Base-by-base conservation (phyloP, 2,329 filamentous ascomycete species). In the Raffaelea arxii region DNA sequence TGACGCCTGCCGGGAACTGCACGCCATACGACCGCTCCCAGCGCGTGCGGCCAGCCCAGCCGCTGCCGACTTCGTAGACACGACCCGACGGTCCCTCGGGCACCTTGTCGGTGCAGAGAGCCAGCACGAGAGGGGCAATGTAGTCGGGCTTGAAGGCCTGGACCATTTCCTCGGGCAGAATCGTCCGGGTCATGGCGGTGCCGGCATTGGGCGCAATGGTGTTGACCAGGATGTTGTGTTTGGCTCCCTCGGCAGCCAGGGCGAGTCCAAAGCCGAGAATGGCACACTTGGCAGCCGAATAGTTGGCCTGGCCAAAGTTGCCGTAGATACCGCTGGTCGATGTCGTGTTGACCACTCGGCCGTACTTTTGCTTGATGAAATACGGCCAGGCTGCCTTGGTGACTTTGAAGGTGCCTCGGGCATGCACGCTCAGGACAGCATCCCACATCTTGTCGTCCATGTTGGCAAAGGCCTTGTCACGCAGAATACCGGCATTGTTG, bases 101-200 rank as follows among this genome's bases (percentile, higher is more conserved):
- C 45, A 89, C 81, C 69, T 87, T 86, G 70, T 98, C 92, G 63
- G 81, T 87, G 65, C 66, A 74, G 48, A 98, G 84, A 38, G 90
- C 80, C 46, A 91, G 80, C 44, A 98, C 90, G 32, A 97, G 71
- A 51, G 92, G 92, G 45, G 92, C 92, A 65, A 98, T 90, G 68
- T 95, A 97, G 62, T 97, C 91, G 50, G 92, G 92, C 81, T 97
- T 98, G 77, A 98, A 95, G 40, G 92, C 91, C 72, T 97, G 90
- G 18, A 98, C 90, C 71, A 97, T 81, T 72, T 98, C 92, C 68
- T 95, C 89, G 25, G 92, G 92, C 74, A 98, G 78, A 63, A 98
- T 86, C 43, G 86, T 91, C 56, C 82, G 79, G 47, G 92, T 98
- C 86, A 98, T 92, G 62, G 84, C 82, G 39, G 92, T 98, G 57